These are phyloP conservation scores for Boeremia exigua DNA, from an alignment of 2,329 filamentous ascomycete species.

Conservation along the genomic window DNA sequence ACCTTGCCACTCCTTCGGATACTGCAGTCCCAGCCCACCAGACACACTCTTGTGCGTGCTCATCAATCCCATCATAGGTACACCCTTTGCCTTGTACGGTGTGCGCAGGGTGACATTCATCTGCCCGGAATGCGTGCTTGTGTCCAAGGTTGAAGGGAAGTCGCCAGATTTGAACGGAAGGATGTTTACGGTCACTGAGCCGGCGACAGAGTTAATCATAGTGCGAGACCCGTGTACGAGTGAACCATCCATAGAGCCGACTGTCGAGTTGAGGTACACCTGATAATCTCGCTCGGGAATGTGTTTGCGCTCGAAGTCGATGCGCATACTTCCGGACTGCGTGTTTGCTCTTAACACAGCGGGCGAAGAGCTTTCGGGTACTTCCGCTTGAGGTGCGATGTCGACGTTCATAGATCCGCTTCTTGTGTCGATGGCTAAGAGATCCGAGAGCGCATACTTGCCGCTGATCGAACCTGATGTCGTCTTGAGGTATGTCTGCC, in stretches of 20 bases:
- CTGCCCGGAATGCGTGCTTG: conserved; percentile 44
- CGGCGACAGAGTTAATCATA: conserved; percentile 45
- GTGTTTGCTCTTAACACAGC: conserved; percentile 48
- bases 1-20: conserved; percentile 53
- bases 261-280: conserved; percentile 46
- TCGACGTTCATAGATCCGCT: conserved; percentile 51
- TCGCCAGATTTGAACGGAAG: conserved; percentile 44
- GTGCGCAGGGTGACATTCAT: conserved; percentile 42
- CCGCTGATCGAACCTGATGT: conserved; percentile 52
- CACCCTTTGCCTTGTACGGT: conserved; percentile 38
- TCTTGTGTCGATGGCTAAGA: conserved; percentile 49
- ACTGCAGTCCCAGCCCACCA: conserved; percentile 45
- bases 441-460: conserved; percentile 49
- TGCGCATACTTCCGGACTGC: conserved; percentile 47
- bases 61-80: conserved; percentile 35
- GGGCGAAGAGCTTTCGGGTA: conserved; percentile 31
- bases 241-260: conserved; percentile 47
- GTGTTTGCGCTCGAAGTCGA: conserved; percentile 41
- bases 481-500: conserved; percentile 49
- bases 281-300: conserved; percentile 53
- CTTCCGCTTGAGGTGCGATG: conserved; percentile 47
- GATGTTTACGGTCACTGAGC: conserved; percentile 46
- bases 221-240: conserved; percentile 52
- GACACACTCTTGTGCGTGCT: conserved; percentile 47
- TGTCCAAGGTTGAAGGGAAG: conserved; percentile 39